These are phyloP conservation scores for Globisporangium cederbergense DNA, from an alignment of 352 stramenopile genomes.

Conservation along the genomic window DNA sequence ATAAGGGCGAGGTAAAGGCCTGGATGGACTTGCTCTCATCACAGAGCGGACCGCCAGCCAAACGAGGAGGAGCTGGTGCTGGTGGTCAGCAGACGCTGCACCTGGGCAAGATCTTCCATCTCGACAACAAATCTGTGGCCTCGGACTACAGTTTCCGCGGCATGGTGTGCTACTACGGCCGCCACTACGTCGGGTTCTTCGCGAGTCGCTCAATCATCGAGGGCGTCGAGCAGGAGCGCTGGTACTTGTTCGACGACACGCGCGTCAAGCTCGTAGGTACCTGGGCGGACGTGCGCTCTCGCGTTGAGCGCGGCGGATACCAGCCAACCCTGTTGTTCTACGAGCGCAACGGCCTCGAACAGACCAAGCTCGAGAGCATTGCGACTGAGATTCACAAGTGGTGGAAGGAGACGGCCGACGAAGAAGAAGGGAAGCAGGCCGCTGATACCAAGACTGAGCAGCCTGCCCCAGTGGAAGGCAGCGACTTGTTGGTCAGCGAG, in stretches of 20 bases:
- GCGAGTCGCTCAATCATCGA: constrained; percentile 59
- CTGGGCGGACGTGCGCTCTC: constrained; percentile 67
- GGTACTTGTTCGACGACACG: constrained; percentile 86
- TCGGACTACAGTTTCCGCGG: constrained; percentile 69
- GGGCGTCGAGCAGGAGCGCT: constrained; percentile 47
- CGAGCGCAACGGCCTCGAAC: constrained; percentile 65
- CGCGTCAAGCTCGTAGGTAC: constrained; percentile 71
- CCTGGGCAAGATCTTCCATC: constrained; percentile 62
- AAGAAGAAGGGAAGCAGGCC: constrained; percentile 13
- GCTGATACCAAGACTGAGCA: constrained; percentile 6
- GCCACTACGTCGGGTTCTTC: constrained; percentile 86
- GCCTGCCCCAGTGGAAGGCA: neutral
- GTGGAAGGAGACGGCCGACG: constrained; percentile 58
- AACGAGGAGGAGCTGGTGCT: neutral
- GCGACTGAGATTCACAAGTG: constrained; percentile 71
- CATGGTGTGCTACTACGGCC: constrained; percentile 85
- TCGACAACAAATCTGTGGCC: constrained; percentile 36
- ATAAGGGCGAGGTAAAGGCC: constrained; percentile 62
- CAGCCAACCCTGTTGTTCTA: constrained; percentile 84
- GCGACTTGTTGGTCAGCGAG: constrained; percentile 15
- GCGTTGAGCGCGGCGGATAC: constrained; percentile 76
- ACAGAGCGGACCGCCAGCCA: constrained; percentile 26
- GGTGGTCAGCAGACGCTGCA: constrained; percentile 49
- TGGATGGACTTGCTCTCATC: constrained; percentile 68
- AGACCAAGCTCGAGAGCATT: constrained; percentile 58